Percentiles rank a stretch among this genome's conserved stretches.
These are phyloP conservation scores for Flaveria sonorensis DNA, from an alignment of 129 eudicot genomes.

Conservation along the genomic window DNA sequence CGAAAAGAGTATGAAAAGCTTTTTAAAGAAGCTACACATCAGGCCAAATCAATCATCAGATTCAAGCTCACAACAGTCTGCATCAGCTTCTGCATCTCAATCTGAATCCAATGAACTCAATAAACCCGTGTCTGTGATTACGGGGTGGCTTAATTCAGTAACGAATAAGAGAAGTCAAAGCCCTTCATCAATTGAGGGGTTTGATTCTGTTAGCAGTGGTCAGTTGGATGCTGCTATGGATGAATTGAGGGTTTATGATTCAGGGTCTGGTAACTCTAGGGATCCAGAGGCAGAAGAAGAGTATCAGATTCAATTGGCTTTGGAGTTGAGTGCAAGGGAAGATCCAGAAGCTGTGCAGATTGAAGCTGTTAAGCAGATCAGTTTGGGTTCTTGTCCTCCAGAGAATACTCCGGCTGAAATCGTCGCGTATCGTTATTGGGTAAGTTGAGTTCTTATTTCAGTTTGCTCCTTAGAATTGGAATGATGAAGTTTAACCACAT, in stretches of 20 bases:
- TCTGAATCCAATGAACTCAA: slow-evolving; percentile 43
- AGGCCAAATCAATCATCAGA: slow-evolving; percentile 64
- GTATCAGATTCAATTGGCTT: slow-evolving; percentile 88
- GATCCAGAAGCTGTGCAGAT: slow-evolving; percentile 98
- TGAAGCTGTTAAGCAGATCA: slow-evolving; percentile 96
- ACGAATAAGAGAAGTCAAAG: slow-evolving; percentile 62
- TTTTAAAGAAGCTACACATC: slow-evolving; percentile 76
- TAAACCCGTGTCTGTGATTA: slow-evolving; percentile 61
- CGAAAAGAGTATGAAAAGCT: slow-evolving; percentile 62
- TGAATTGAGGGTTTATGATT: slow-evolving; percentile 42
- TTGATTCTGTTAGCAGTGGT: slow-evolving; percentile 65
- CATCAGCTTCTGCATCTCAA: too few relatives aligned
- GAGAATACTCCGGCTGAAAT: slow-evolving; percentile 74
- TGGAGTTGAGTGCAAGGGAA: slow-evolving; percentile 92
- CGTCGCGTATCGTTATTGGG: slow-evolving; percentile 85
- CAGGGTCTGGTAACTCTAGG: slow-evolving; percentile 24
- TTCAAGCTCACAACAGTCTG: slow-evolving; percentile 9
- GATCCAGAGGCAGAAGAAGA: slow-evolving; percentile 83
- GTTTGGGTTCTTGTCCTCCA: slow-evolving; percentile 64
- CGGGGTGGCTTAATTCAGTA: slow-evolving; percentile 86
- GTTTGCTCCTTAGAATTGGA: background rate
- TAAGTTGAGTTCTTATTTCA: slow-evolving; percentile 38
- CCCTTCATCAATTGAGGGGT: slow-evolving; percentile 62
- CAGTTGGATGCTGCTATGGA: slow-evolving; percentile 71
- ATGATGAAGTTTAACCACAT: background rate